Base-by-base conservation (phyloP, 192 early-diverging fungal species). In the Gryganskiella cystojenkinii region DNA sequence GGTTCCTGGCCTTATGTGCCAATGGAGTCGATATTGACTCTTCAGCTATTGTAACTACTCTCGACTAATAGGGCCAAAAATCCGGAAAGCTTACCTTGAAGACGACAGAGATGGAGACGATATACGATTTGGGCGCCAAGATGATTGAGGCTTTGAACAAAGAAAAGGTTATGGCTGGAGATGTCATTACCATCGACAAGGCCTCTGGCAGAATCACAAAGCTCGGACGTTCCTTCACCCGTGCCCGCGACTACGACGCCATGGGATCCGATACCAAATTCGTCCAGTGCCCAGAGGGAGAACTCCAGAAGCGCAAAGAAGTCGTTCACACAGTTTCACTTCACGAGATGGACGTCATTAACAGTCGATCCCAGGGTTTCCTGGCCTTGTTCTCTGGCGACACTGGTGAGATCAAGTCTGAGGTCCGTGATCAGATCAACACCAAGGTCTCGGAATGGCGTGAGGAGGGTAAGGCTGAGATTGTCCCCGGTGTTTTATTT, bases 41-140 rank as follows among this genome's bases (percentile, higher is more conserved):
- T n/a, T n/a, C n/a, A n/a, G n/a, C n/a, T n/a, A n/a, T n/a, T n/a
- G n/a, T n/a, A n/a, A n/a, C n/a, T n/a, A n/a, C n/a, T n/a, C n/a
- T n/a, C n/a, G 44, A 11, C 25, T 33, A 30, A 13, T 67, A 95
- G 94, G 92, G 91, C 4, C 91, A 94, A 56, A 98, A 98, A 87
- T 94, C 94, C 1, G 98, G 98, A 22, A 99, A 99, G 83, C 83
- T 99, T 50, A 99, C 97, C 55, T 81, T 99, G 34, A 99, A 99
- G 86, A 99, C 98, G 28, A 99, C 97, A 20, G 98, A 99, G 46
- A 99, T 99, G 98, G 98, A 99, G 81, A 99, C 98, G 34, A 92
- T 99, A 61, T 99, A 99, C 61, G 98, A 99, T 80, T 80, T 99
- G 64, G 98, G 97, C 9, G 93, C 97, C 66, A 99, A 99, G 83